Evolutionary conservation across 2,329 filamentous ascomycete species (phyloP).

Genomic region (Aspergillus viridinutans): DNA sequence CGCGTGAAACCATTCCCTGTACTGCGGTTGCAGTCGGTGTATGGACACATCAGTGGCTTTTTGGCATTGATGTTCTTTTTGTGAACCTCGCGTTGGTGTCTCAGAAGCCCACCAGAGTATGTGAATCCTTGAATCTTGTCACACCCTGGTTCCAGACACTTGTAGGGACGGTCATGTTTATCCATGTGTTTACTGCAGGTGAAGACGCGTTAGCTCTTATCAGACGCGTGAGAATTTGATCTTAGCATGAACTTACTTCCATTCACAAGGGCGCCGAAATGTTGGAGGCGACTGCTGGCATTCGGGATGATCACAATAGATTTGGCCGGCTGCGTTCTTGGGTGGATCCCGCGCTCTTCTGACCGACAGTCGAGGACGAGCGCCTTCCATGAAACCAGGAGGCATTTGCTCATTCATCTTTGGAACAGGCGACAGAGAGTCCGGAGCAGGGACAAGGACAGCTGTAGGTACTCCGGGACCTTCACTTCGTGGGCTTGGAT

Average conservation of each 20-base stretch:
- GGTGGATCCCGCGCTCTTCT: conserved; percentile 50
- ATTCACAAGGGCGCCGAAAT: conserved; percentile 85
- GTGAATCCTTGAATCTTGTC: conserved; percentile 93
- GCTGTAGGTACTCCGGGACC: conserved; percentile 33
- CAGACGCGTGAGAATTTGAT: conserved; percentile 18
- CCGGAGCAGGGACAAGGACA: conserved; percentile 33
- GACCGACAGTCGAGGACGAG: conserved; percentile 39
- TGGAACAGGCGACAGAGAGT: conserved; percentile 28
- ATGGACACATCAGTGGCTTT: conserved; percentile 81
- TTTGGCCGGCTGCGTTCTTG: conserved; percentile 68
- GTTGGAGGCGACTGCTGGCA: conserved; percentile 62
- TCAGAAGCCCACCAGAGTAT: conserved; percentile 82
- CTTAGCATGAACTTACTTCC: conserved; percentile 64
- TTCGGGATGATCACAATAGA: conserved; percentile 65
- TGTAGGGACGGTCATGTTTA: conserved; percentile 91
- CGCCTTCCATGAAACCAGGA: conserved; percentile 29
- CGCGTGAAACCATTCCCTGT: conserved; percentile 86
- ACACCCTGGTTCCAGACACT: conserved; percentile 75
- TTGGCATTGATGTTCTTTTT: conserved; percentile 84
- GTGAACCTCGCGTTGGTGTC: conserved; percentile 92
- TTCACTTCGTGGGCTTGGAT: conserved; percentile 43
- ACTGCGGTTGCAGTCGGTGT: conserved; percentile 82
- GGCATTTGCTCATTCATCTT: conserved; percentile 35
- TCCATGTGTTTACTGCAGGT: conserved; percentile 87
- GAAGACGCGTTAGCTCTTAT: conserved; percentile 16